Conservation (phyloP, 345 rosid species). For the Ailanthus altissimus region DNA sequence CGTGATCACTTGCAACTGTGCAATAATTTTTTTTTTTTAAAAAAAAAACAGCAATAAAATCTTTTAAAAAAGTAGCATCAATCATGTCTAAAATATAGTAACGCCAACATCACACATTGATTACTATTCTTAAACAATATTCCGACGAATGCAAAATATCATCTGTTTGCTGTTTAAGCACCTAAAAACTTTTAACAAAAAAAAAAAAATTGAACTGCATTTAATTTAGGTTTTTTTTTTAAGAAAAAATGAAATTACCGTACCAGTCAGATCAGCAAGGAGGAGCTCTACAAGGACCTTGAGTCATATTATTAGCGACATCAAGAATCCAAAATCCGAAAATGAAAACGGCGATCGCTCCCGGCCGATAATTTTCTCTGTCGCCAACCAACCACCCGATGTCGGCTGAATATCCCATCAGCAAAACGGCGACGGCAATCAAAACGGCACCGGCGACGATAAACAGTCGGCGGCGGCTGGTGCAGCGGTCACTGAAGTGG, state of each 20-base stretch:
- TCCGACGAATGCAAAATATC: neutral
- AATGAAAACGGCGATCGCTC: slow-evolving; percentile 74
- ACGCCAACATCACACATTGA: neutral
- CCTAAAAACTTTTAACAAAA: neutral
- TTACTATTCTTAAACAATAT: neutral
- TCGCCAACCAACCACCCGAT: slow-evolving; percentile 91
- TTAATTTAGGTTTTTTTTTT: neutral
- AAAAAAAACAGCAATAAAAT: neutral
- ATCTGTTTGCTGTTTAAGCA: neutral
- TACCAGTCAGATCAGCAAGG: slow-evolving; percentile 91
- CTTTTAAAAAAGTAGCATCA: neutral
- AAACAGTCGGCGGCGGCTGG: slow-evolving; percentile 86
- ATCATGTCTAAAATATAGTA: neutral
- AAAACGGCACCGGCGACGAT: slow-evolving; percentile 60
- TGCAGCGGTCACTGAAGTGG: slow-evolving; percentile 85
- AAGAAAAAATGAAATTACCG: neutral
- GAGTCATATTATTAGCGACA: slow-evolving; percentile 90
- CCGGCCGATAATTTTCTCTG: slow-evolving; percentile 49
- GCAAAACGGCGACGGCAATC: slow-evolving; percentile 61
- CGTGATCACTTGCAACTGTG: neutral
- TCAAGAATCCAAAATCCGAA: slow-evolving; percentile 96
- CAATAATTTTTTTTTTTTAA: neutral
- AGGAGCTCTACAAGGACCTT: slow-evolving; percentile 96
- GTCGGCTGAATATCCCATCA: slow-evolving; percentile 85
- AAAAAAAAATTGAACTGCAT: neutral